A percentile compares a stretch with the other conserved stretches of the same genome.
Evolutionary conservation across 2,329 filamentous ascomycete species (phyloP).

Genomic region (Aspergillus costaricaensis): DNA sequence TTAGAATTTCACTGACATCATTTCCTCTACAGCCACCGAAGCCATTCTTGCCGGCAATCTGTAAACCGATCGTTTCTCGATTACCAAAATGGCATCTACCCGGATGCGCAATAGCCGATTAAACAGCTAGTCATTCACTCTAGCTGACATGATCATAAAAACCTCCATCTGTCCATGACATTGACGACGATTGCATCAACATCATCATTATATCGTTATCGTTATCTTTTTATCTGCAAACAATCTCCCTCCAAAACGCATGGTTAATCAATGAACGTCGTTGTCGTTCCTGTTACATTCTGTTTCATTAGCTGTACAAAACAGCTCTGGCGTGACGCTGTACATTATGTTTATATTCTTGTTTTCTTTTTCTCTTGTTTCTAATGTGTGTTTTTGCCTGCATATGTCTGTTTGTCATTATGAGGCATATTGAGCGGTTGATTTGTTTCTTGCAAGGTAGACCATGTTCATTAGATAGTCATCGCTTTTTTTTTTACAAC

Average conservation of each 20-base stretch:
- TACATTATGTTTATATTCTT: neutral
- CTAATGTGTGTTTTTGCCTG: neutral
- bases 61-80: neutral
- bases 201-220: neutral
- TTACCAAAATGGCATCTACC: neutral
- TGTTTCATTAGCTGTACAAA: neutral
- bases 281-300: neutral
- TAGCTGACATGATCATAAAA: neutral
- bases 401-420: neutral
- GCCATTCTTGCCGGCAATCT: constrained; percentile 8
- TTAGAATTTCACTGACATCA: neutral
- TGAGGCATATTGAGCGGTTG: neutral
- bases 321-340: neutral
- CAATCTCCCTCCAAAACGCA: neutral
- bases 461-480: constrained; percentile 1
- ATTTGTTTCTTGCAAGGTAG: neutral
- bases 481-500: neutral
- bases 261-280: neutral
- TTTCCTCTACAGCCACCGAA: constrained; percentile 4
- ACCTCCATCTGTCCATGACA: constrained; percentile 2
- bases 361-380: neutral
- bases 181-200: neutral
- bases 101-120: neutral
- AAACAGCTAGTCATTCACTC: neutral
- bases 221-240: neutral